These are phyloP conservation scores for Trichoderma oligosporum DNA, from an alignment of 2,329 filamentous ascomycete species.

Conservation along the genomic window DNA sequence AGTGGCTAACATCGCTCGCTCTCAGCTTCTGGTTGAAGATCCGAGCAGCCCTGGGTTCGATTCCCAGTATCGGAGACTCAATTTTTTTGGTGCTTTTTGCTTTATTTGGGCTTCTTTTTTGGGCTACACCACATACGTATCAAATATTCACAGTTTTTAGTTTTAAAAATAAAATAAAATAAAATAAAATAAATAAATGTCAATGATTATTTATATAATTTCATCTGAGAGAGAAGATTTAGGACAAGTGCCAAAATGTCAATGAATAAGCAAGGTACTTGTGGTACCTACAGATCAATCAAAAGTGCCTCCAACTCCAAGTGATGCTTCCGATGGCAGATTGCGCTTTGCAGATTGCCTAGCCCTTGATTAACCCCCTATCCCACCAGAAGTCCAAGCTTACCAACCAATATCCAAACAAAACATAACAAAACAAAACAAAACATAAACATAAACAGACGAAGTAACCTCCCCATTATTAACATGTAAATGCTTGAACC, in stretches of 20 bases:
- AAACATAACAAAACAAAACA: neutral
- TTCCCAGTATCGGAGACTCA: constrained; percentile 33
- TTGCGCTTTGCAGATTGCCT: neutral
- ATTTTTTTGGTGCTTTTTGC: neutral
- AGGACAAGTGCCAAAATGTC: too few relatives aligned
- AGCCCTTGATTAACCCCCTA: neutral
- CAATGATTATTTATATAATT: too few relatives aligned
- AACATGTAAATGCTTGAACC: neutral
- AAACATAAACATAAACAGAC: neutral
- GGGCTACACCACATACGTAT: too few relatives aligned
- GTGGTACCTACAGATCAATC: neutral
- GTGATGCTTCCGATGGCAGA: constrained; percentile 2
- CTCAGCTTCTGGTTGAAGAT: constrained; percentile 25
- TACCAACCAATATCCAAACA: too few relatives aligned
- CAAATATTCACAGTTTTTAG: too few relatives aligned
- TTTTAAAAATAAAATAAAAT: neutral
- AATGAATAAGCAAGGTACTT: neutral
- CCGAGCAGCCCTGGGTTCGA: constrained; percentile 37
- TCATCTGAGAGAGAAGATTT: too few relatives aligned
- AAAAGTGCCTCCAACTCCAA: constrained; percentile 12
- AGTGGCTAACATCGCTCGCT: constrained; percentile 38
- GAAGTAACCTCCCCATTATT: neutral
- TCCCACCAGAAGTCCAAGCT: constrained; percentile 3
- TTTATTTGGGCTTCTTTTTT: neutral
- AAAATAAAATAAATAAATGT: too few relatives aligned